These are phyloP conservation scores for Syncephalastrum monosporum DNA, from an alignment of 371 early-diverging fungal species.

Conservation along the genomic window DNA sequence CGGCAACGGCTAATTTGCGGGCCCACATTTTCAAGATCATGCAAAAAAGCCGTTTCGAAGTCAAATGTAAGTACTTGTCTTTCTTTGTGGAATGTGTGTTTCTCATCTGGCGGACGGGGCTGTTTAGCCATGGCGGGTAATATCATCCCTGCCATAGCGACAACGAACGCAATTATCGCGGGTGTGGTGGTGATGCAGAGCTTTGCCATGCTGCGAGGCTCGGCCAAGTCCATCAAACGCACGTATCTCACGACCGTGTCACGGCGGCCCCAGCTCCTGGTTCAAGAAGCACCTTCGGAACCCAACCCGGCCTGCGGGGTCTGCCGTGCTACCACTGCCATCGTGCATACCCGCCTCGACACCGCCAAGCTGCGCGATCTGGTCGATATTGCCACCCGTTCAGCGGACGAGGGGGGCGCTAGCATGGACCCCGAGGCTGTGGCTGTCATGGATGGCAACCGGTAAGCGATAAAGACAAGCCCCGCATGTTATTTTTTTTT, in stretches of 20 bases:
- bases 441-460: conserved; percentile 52
- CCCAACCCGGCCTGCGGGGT: conserved; percentile 65
- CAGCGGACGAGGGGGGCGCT: conserved; percentile 46
- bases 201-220: conserved; percentile 65
- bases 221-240: conserved; percentile 55
- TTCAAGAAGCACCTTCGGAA: conserved; percentile 47
- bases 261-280: conserved; percentile 48
- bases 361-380: conserved; percentile 53
- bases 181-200: conserved; percentile 93
- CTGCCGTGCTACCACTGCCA: conserved; percentile 50
- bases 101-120: no score
- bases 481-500: background rate
- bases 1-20: conserved; percentile 89
- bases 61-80: conserved; percentile 67
- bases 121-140: conserved; percentile 93
- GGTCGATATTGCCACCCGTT: conserved; percentile 22
- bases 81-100: background rate
- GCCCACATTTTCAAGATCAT: conserved; percentile 80
- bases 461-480: conserved; percentile 31
- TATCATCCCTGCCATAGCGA: conserved; percentile 99
- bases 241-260: conserved; percentile 55
- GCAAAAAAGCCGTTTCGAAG: conserved; percentile 78
- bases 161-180: conserved; percentile 98
- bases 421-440: conserved; percentile 46
- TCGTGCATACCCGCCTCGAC: conserved; percentile 43